Percentiles rank a stretch among this genome's conserved stretches.
These are phyloP conservation scores for Pseudocercospora fuligena DNA, from an alignment of 2,329 filamentous ascomycete genomes.

Conservation along the genomic window DNA sequence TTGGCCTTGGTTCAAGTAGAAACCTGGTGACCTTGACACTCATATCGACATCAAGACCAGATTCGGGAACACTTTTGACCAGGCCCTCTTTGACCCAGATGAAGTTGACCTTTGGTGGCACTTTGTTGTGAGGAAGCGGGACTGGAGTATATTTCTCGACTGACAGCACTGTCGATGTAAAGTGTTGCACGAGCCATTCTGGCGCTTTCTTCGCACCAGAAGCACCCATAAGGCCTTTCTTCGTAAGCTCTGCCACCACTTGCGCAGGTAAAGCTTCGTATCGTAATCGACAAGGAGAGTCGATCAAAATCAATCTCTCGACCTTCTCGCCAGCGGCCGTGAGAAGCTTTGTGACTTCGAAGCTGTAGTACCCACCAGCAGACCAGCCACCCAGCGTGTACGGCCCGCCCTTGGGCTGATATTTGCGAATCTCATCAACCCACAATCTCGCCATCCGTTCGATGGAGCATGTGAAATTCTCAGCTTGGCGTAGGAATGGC, in stretches of 20 bases:
- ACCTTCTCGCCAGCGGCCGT: conserved; percentile 32
- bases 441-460: conserved; percentile 37
- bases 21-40: conserved; percentile 39
- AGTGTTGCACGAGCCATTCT: conserved; percentile 40
- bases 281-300: conserved; percentile 35
- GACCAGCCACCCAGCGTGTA: conserved; percentile 76
- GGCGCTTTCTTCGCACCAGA: conserved; percentile 35
- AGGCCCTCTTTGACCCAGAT: conserved; percentile 40
- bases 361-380: conserved; percentile 75
- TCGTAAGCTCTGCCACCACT: conserved; percentile 34
- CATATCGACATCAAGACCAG: conserved; percentile 38
- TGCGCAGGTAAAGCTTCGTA: conserved; percentile 36
- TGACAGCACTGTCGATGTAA: conserved; percentile 36
- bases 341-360: conserved; percentile 37
- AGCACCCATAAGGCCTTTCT: conserved; percentile 37
- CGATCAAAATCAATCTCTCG: conserved; percentile 37
- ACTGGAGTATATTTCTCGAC: conserved; percentile 38
- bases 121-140: conserved; percentile 28
- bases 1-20: conserved; percentile 36
- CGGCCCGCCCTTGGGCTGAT: conserved; percentile 55
- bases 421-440: conserved; percentile 43
- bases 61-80: conserved; percentile 36
- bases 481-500: conserved; percentile 37
- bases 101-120: conserved; percentile 36
- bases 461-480: conserved; percentile 37